Evolutionary conservation across 805 yeast genomes (phyloP).

Genomic region (Dipodascus geniculatus): DNA sequence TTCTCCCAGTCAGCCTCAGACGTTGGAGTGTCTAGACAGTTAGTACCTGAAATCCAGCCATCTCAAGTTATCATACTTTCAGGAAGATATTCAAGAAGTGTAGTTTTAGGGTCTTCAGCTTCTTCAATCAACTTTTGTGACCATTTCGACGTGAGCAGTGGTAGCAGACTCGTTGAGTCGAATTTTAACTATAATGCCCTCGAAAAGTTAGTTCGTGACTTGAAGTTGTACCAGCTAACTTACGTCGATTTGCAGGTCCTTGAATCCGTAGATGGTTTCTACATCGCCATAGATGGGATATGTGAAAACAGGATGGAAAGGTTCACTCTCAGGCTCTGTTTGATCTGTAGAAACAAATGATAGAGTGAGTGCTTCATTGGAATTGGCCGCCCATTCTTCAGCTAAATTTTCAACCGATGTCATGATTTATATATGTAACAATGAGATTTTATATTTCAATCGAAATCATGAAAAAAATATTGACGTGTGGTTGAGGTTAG

Average conservation of each 20-base stretch:
- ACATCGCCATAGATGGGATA: slow-evolving; percentile 91
- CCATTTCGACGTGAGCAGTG: slow-evolving; percentile 54
- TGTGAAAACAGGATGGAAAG: slow-evolving; percentile 68
- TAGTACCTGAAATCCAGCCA: too few species aligned
- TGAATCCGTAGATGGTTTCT: slow-evolving; percentile 79
- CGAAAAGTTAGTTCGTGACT: not conserved
- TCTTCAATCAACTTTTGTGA: slow-evolving; percentile 41
- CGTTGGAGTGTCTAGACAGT: slow-evolving; percentile 38
- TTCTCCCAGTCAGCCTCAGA: slow-evolving; percentile 64
- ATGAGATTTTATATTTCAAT: too few species aligned
- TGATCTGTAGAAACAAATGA: not conserved
- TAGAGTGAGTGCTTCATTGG: not conserved
- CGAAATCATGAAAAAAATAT: too few species aligned
- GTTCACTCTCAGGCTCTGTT: not conserved
- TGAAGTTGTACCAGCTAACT: not conserved
- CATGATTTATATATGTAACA: not conserved
- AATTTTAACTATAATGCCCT: slow-evolving; percentile 50
- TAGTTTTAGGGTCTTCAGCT: slow-evolving; percentile 46
- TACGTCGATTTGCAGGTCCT: slow-evolving; percentile 41
- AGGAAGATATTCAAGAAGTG: slow-evolving; percentile 50
- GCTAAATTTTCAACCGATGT: slow-evolving; percentile 15
- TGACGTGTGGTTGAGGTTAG: not conserved
- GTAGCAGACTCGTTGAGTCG: slow-evolving; percentile 62
- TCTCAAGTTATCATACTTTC: slow-evolving; percentile 22
- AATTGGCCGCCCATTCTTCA: slow-evolving; percentile 2